Percentiles rank a stretch among this genome's conserved stretches.
Evolutionary conservation across 805 yeast species (phyloP).

Genomic region (Cephaloascus albidus): DNA sequence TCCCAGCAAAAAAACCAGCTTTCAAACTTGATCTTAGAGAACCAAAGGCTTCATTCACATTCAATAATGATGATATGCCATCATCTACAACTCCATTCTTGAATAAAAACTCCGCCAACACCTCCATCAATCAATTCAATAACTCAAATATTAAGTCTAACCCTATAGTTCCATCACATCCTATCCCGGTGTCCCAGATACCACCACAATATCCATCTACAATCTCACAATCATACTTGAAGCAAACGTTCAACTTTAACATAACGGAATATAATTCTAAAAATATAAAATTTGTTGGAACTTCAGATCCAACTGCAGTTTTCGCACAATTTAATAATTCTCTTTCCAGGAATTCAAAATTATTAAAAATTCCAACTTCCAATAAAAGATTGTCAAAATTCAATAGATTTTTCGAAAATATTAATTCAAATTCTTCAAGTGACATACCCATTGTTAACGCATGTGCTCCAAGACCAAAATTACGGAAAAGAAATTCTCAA

Average conservation of each 20-base stretch:
- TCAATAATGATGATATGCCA: too few species aligned
- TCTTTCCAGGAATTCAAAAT: neutral
- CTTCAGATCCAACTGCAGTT: neutral
- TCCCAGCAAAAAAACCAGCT: too few species aligned
- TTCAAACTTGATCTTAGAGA: too few species aligned
- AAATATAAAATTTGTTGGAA: neutral
- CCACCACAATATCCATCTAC: neutral
- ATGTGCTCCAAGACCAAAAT: constrained; percentile 1
- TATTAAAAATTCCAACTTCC: neutral
- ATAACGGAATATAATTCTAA: neutral
- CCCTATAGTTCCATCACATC: neutral
- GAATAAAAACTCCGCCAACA: too few species aligned
- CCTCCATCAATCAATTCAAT: too few species aligned
- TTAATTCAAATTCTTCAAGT: neutral
- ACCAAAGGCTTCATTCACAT: too few species aligned
- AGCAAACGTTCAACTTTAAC: neutral
- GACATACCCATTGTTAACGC: neutral
- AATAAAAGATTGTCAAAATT: neutral
- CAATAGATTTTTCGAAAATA: too few species aligned
- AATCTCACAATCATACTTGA: neutral
- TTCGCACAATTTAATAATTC: neutral
- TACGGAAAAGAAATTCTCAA: constrained; percentile 1
- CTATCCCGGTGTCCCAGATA: neutral
- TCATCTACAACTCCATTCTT: too few species aligned
- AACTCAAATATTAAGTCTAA: too few species aligned